Base-by-base conservation (phyloP, 805 yeast genomes). In the Blastobotrys americana region DNA sequence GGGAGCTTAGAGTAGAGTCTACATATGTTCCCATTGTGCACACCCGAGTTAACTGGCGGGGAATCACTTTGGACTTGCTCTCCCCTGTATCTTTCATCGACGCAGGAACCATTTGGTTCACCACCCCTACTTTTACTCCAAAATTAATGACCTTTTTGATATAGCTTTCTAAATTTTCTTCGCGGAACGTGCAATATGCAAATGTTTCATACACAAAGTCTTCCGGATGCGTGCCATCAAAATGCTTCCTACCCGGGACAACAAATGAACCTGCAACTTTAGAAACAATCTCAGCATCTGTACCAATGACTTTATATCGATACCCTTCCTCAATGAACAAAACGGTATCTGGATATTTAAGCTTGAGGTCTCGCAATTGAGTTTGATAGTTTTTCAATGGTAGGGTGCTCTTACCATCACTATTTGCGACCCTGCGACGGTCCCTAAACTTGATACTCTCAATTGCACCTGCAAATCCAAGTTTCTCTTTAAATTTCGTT, bases 291-390 rank as follows among this genome's bases (percentile, higher is more conserved):
- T 69, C 71, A 0, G 97, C 97, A 64, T 90, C 97, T 44, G 79
- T 73, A 0, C 95, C 96, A 59, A 77, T 86, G 49, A 89, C 80
- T 56, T 84, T 85, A 65, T 79, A 93, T 61, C 87, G 88, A 66
- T 90, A 93, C 0, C 98, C 98, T 2, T 85, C 94, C 59, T 93
- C 93, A 20, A 90, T 72, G 0, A 93, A 80, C 5, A 93, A 66
- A 1, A 93, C 53, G 42, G 84, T 84, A 52, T 86, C 95, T 42
- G 57, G 57, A 57, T 90, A 66, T 1, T 63, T 55, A 4, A 62
- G 52, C 56, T 88, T 88, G 42, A 93, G 65, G 2, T 78, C 81
- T 22, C 79, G 66, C 48, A 80, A 78, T 61, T 89, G 97, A 49
- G 73, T 25, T 13, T 25, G 31, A 25, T 25, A 25, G 13, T 25